Percentiles rank a stretch among this genome's conserved stretches.
phyloP scores from a whole-genome alignment of 2,329 filamentous ascomycete species.

The Colletotrichum siamense region DNA sequence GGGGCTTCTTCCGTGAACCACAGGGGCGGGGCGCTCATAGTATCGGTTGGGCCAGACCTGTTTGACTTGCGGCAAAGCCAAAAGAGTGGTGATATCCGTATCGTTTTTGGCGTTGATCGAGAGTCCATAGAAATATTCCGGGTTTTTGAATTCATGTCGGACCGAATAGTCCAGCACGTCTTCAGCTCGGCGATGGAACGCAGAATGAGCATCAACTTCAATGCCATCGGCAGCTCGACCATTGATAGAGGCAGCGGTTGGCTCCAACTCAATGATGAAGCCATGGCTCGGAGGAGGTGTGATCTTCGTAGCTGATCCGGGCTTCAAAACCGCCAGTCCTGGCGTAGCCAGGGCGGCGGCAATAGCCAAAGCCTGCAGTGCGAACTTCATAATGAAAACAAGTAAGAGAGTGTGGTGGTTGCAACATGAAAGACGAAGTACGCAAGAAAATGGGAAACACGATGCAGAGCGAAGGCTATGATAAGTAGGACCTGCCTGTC shows the following conservation, averaged over 20 bases:
- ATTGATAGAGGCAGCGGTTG: background rate
- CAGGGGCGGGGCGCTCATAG: slow-evolving; percentile 12
- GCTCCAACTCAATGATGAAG: slow-evolving; percentile 11
- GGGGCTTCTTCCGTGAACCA: background rate
- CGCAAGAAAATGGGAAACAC: background rate
- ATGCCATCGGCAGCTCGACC: background rate
- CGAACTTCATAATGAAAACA: background rate
- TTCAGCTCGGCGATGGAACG: slow-evolving; percentile 8
- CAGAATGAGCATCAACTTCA: slow-evolving; percentile 1
- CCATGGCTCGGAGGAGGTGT: background rate
- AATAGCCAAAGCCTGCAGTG: background rate
- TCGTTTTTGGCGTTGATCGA: slow-evolving; percentile 17
- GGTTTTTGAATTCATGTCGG: slow-evolving; percentile 21
- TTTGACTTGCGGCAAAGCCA: slow-evolving; percentile 20
- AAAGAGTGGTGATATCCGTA: background rate
- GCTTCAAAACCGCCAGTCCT: background rate
- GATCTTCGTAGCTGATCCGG: background rate
- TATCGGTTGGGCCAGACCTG: slow-evolving; percentile 21
- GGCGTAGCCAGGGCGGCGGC: background rate
- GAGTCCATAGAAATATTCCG: slow-evolving; percentile 22
- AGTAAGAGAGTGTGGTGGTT: background rate
- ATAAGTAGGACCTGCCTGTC: background rate
- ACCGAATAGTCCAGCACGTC: slow-evolving; percentile 10
- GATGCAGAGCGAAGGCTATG: background rate
- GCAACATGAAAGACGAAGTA: background rate